These are phyloP conservation scores for Neofusicoccum cordaticola DNA, from an alignment of 2,329 filamentous ascomycete species.

Conservation along the genomic window DNA sequence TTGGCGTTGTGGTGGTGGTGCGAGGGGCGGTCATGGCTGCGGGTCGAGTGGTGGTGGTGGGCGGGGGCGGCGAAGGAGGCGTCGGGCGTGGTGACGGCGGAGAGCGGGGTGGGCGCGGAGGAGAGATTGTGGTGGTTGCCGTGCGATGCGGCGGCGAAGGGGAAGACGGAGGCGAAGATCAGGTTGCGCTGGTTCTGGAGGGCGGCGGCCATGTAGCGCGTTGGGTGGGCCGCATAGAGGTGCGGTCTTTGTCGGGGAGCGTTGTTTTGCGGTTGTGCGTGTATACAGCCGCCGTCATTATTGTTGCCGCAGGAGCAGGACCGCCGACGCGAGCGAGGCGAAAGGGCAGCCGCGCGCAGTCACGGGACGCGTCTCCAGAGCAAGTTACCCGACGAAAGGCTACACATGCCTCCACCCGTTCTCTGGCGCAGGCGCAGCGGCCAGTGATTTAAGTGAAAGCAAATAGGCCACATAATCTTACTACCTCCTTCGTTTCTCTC, in stretches of 20 bases:
- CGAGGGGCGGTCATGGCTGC: constrained; percentile 35
- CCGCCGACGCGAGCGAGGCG: not conserved
- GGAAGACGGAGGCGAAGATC: constrained; percentile 47
- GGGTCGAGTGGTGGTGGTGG: constrained; percentile 18
- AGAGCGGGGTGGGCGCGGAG: constrained; percentile 31
- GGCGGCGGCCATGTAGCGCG: constrained; percentile 8
- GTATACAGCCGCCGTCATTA: not conserved
- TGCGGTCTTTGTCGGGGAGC: not conserved
- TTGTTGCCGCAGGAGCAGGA: not conserved
- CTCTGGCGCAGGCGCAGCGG: too few relatives aligned
- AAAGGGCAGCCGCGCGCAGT: not conserved
- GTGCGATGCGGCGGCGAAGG: constrained; percentile 23
- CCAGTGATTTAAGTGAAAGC: too few relatives aligned
- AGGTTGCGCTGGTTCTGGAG: constrained; percentile 19
- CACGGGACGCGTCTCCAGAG: not conserved
- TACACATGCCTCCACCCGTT: not conserved
- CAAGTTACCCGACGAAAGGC: not conserved
- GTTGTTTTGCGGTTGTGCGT: not conserved
- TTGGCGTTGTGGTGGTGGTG: not conserved
- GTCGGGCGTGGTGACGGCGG: not conserved
- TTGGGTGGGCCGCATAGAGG: not conserved
- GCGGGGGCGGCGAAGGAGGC: not conserved
- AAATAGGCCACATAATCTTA: too few relatives aligned
- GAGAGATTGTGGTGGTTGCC: constrained; percentile 19
- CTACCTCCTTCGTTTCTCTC: too few relatives aligned